A percentile compares a stretch with the other conserved stretches of the same genome.
phyloP scores from a whole-genome alignment of 2,329 filamentous ascomycete genomes.

The Fusarium sp. region DNA sequence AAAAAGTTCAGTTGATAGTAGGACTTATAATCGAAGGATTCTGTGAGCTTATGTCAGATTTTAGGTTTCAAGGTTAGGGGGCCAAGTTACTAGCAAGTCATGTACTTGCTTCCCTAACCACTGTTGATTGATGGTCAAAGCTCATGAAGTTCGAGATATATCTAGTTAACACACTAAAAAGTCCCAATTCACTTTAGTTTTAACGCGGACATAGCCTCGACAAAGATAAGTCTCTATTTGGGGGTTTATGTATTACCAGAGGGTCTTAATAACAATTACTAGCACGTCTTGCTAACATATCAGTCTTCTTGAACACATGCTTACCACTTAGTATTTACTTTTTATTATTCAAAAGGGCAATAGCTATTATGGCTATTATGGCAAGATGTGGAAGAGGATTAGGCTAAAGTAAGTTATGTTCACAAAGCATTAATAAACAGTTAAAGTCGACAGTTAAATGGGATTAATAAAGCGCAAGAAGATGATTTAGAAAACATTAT shows the following conservation, averaged over 20 bases:
- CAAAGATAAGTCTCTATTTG: too few relatives aligned
- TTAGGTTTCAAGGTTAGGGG: too few relatives aligned
- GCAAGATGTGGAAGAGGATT: too few relatives aligned
- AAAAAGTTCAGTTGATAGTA: too few relatives aligned
- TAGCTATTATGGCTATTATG: too few relatives aligned
- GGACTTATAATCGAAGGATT: background rate
- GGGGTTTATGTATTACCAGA: too few relatives aligned
- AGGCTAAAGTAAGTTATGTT: too few relatives aligned
- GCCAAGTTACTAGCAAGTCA: background rate
- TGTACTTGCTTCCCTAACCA: background rate
- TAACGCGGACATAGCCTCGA: too few relatives aligned
- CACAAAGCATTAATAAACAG: too few relatives aligned
- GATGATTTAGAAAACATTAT: background rate
- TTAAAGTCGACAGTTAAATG: too few relatives aligned
- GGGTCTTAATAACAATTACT: background rate
- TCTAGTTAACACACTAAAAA: background rate
- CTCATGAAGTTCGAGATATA: background rate
- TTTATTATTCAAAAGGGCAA: too few relatives aligned
- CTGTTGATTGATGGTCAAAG: background rate
- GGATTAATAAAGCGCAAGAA: too few relatives aligned
- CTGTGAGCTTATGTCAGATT: background rate
- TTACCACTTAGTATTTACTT: background rate
- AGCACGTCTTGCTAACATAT: accelerated
- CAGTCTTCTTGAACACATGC: background rate
- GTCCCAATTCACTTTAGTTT: background rate